Base-by-base conservation (phyloP, 306 rosid genomes). In the Ammopiptanthus mongolicus region DNA sequence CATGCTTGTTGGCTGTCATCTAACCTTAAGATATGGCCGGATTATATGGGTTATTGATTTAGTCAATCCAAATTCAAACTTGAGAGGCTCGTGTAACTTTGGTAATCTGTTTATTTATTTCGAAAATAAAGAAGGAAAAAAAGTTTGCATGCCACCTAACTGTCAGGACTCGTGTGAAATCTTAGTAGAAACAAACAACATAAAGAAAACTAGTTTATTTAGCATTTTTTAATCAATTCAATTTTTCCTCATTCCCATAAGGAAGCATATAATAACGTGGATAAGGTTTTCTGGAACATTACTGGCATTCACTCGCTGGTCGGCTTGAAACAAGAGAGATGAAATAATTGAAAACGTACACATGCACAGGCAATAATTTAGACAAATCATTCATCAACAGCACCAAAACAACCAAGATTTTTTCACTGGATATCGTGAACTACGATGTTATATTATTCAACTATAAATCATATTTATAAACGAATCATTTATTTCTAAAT, bases 181-280 rank as follows among this genome's bases (percentile, higher is more conserved):
- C 77, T 69, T 39, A 42, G 86, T 82, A 73, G 75, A 83, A 69
- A 72, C 78, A 71, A 81, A 75, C 77, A 72, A 53, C 3, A n/a
- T 36, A 12, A 13, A 21, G 0, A 34, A 71, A 37, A 47, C 1
- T 51, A 21, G 66, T n/a, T 75, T 65, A 46, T 58, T 44, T 31
- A 33, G 14, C 14, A 5, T 23, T 59, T 15, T 50, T 50, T 65
- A 8, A 33, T 13, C 50, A 17, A 76, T 58, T 14, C 36, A 33
- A 18, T 13, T 8, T 34, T 59, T 57, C 25, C 57, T 55, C 29
- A 19, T 58, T 81, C 67, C 76, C 76, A 80, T 2, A 53, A 75
- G 29, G 28, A 36, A 67, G 75, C 84, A 46, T 53, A 29, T 61
- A 65, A 88, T 81, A 81, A 76, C 73, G 68, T 17, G 31, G 83